phyloP scores from a whole-genome alignment of 2,329 filamentous ascomycete genomes.

The Fusarium pseudograminearum region DNA sequence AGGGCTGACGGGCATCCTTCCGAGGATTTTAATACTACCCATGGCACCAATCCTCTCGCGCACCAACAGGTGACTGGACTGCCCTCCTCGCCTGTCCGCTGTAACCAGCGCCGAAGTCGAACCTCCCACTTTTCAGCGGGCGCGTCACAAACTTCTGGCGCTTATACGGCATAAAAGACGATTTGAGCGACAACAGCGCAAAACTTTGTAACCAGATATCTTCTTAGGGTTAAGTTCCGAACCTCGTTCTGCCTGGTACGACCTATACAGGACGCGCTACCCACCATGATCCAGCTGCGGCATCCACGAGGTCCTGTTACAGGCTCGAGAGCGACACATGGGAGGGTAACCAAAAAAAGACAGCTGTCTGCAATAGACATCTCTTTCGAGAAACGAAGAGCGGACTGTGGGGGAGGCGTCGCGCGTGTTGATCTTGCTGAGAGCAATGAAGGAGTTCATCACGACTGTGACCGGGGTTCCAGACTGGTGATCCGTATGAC shows the following conservation, averaged over 20 bases:
- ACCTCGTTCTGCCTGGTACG: constrained; percentile 64
- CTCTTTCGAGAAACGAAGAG: constrained; percentile 76
- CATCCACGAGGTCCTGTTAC: constrained; percentile 65
- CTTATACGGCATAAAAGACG: constrained; percentile 70
- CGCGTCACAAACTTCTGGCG: constrained; percentile 47
- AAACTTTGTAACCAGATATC: constrained; percentile 76
- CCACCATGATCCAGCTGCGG: constrained; percentile 61
- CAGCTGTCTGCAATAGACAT: constrained; percentile 66
- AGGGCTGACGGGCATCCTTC: constrained; percentile 80
- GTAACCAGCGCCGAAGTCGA: constrained; percentile 46
- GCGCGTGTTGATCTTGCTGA: constrained; percentile 62
- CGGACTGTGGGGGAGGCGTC: constrained; percentile 85
- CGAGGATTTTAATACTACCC: constrained; percentile 84
- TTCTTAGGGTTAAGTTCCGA: constrained; percentile 99
- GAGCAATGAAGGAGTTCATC: constrained; percentile 60
- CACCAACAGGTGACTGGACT: constrained; percentile 69
- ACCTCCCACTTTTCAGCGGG: constrained; percentile 66
- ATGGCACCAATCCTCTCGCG: constrained; percentile 74
- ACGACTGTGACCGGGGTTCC: constrained; percentile 38
- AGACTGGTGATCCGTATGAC: constrained; percentile 33
- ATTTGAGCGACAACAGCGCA: constrained; percentile 77
- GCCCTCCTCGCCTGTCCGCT: constrained; percentile 64
- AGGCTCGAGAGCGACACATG: constrained; percentile 72
- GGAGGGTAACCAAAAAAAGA: constrained; percentile 53
- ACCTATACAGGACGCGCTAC: constrained; percentile 45